Evolutionary conservation across 306 rosid genomes (phyloP).

Genomic region (Lablab purpureus): DNA sequence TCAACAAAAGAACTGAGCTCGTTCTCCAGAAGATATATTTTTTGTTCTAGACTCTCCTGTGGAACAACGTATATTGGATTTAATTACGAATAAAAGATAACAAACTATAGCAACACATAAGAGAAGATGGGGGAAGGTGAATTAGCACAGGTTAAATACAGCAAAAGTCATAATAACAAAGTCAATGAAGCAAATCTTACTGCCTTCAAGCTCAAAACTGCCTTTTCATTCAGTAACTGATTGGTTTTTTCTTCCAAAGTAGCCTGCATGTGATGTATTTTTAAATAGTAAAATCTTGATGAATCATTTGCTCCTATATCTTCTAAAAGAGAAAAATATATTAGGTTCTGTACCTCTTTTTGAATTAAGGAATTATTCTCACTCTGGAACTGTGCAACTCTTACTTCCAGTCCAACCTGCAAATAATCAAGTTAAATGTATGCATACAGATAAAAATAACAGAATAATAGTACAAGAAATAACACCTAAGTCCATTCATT

Average conservation of each 20-base stretch:
- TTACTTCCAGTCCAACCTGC: conserved; percentile 68
- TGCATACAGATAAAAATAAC: conserved; percentile 34
- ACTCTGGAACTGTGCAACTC: conserved; percentile 57
- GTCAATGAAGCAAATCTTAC: conserved; percentile 46
- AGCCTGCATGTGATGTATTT: conserved; percentile 55
- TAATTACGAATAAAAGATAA: neutral
- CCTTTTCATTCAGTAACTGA: conserved; percentile 58
- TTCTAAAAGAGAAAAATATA: neutral
- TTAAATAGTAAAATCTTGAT: conserved; percentile 41
- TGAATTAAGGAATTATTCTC: conserved; percentile 66
- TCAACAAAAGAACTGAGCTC: conserved; percentile 53
- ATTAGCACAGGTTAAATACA: conserved; percentile 24
- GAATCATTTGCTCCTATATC: conserved; percentile 26
- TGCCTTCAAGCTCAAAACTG: conserved; percentile 50
- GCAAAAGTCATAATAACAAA: neutral
- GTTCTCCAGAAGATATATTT: conserved; percentile 58
- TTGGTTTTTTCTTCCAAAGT: conserved; percentile 55
- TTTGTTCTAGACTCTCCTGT: conserved; percentile 73
- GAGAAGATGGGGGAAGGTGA: conserved; percentile 1
- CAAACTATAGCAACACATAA: neutral
- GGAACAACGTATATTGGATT: conserved; percentile 43
- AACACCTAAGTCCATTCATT: conserved; percentile 30
- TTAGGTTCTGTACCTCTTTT: conserved; percentile 59
- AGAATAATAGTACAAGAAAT: conserved; percentile 18
- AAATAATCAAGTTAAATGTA: conserved; percentile 42